phyloP scores from a whole-genome alignment of 495 filamentous ascomycete species.

The Talaromyces trachyspermus region DNA sequence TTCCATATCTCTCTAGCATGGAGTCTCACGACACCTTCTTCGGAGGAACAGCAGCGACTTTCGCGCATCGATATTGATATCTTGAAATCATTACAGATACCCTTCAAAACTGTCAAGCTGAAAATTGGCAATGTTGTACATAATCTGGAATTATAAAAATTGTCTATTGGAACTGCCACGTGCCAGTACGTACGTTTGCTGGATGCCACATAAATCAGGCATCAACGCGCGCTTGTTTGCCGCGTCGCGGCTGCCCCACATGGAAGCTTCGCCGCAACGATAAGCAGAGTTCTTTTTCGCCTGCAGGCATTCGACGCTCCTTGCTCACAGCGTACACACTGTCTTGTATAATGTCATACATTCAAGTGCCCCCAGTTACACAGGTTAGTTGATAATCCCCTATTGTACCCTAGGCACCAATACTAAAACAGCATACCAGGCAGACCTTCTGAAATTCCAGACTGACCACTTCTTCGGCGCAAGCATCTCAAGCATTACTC shows the following conservation, averaged over 20 bases:
- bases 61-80: conserved; percentile 23
- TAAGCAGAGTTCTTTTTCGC: no score
- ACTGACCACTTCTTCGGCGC: conserved; percentile 49
- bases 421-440: conserved; percentile 34
- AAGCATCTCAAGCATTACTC: background rate
- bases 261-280: background rate
- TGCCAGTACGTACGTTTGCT: no score
- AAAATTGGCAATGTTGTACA: conserved; percentile 53
- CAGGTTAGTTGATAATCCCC: conserved; percentile 29
- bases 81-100: conserved; percentile 17
- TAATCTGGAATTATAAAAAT: conserved; percentile 2
- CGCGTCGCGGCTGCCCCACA: background rate
- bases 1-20: conserved; percentile 85
- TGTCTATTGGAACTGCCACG: no score
- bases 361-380: conserved; percentile 41
- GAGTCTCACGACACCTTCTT: conserved; percentile 41
- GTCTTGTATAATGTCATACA: background rate
- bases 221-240: background rate
- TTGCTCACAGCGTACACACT: no score
- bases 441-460: conserved; percentile 68
- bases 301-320: no score
- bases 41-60: conserved; percentile 19
- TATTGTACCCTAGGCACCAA: background rate
- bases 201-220: background rate
- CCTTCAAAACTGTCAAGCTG: conserved; percentile 48